Evolutionary conservation across 2,329 filamentous ascomycete genomes (phyloP), one percentile per base, ranked within the genome.

Genomic region (Emergomyces africanus): DNA sequence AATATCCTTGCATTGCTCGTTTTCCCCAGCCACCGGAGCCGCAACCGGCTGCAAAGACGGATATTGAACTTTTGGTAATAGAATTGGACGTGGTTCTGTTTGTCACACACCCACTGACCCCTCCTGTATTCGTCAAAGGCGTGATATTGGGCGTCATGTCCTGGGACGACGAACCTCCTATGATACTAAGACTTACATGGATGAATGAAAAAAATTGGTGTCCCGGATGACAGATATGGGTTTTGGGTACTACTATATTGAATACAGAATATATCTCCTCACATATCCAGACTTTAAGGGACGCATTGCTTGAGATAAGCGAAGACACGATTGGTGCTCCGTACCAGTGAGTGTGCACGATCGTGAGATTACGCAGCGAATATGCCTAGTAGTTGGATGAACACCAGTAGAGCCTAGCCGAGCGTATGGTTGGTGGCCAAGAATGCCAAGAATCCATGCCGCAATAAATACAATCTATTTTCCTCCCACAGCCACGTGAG

Each of bases 1-100:
- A 9, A 74, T 69, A 18, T 65, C 67, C 5, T 65, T 57, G 61
- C 69, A 71, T 2, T 50, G 60, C n/a, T n/a, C n/a, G 39, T 63
- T 54, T 15, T 68, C 67, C 25, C 67, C 67, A 41, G 67, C 57
- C 53, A 59, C 65, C 49, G 64, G 54, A 37, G 66, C 66, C 25
- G 69, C 69, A 42, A 70, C 60, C 20, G 62, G 51, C 57, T 69
- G 57, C 18, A 74, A 66, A 48, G 63, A 35, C 61, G 25, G 1
- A 73, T 65, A 64, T 73, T 67, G 60, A 73, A 73, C 12, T 44
- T 28, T 44, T 57, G 57, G 55, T 66, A 69, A 39, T 70, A 65
- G 23, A 64, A 61, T 59, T 60, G 61, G 15, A 68, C 60, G 49
- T 67, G 63, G 9, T 49, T 57, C 15, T 69, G 58, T 59, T 72